These are phyloP conservation scores for Ilex paraguariensis DNA, from an alignment of 305 asterid species.

Conservation along the genomic window DNA sequence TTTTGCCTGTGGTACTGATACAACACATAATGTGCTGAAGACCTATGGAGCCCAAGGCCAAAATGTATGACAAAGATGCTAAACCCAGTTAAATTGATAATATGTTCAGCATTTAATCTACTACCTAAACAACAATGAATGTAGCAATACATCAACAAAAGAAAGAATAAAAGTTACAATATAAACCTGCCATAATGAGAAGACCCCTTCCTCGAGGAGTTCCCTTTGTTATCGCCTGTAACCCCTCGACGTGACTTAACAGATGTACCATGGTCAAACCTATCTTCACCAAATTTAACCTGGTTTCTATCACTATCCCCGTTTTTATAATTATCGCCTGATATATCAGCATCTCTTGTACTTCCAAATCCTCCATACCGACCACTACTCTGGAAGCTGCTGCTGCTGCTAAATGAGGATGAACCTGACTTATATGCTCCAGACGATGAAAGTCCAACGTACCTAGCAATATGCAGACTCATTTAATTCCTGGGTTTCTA, in stretches of 20 bases:
- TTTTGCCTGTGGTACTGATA: neutral
- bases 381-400: neutral
- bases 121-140: constrained; percentile 5
- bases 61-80: no score
- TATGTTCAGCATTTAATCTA: constrained; percentile 1
- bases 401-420: constrained; percentile 53
- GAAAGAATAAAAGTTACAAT: constrained; percentile 10
- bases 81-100: constrained; percentile 1
- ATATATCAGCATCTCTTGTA: neutral
- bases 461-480: constrained; percentile 39
- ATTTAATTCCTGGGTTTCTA: constrained; percentile 12
- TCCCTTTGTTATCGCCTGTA: constrained; percentile 7
- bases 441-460: constrained; percentile 83
- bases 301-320: constrained; percentile 21
- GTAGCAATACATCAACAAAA: constrained; percentile 2
- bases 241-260: constrained; percentile 23
- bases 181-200: constrained; percentile 65
- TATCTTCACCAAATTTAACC: constrained; percentile 57
- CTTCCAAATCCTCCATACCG: constrained; percentile 1
- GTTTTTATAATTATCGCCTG: constrained; percentile 17
- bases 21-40: no score
- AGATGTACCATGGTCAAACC: constrained; percentile 35
- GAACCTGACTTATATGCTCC: constrained; percentile 80
- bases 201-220: constrained; percentile 47
- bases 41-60: no score